A percentile compares a stretch with the other conserved stretches of the same genome.
These are phyloP conservation scores for Vicia faba DNA, from an alignment of 306 rosid genomes.

Conservation along the genomic window DNA sequence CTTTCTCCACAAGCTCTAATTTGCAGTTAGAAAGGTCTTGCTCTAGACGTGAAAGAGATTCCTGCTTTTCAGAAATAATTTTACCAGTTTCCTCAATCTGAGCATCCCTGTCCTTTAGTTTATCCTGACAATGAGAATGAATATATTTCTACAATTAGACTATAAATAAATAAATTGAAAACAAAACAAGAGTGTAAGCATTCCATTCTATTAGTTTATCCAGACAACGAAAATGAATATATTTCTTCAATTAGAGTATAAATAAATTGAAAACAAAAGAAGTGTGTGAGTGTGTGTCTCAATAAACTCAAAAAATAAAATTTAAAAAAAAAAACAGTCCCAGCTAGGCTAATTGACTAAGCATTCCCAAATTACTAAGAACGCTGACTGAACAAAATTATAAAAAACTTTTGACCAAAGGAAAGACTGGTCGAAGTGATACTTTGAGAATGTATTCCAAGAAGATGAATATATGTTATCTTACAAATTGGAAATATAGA, in stretches of 20 bases:
- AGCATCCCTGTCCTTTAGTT: slow-evolving; percentile 67
- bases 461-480: not conserved
- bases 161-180: not conserved
- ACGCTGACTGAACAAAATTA: not conserved
- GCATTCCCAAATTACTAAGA: not conserved
- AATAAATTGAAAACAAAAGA: not conserved
- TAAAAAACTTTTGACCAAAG: not conserved
- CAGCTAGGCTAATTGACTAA: not conserved
- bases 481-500: slow-evolving; percentile 5
- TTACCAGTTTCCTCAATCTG: slow-evolving; percentile 58
- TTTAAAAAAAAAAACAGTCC: not conserved
- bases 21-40: slow-evolving; percentile 67
- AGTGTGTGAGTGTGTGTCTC: not conserved
- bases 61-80: slow-evolving; percentile 60
- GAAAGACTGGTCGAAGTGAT: not conserved
- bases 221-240: slow-evolving; percentile 44
- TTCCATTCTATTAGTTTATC: slow-evolving; percentile 70
- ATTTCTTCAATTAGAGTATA: slow-evolving; percentile 2
- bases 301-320: not conserved
- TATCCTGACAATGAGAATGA: slow-evolving; percentile 52
- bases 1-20: slow-evolving; percentile 63
- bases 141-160: slow-evolving; percentile 4
- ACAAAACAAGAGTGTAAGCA: slow-evolving; percentile 30
- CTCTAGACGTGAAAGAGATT: slow-evolving; percentile 57
- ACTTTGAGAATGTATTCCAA: not conserved